Evolutionary conservation across 2,329 filamentous ascomycete species (phyloP), one percentile per base, ranked within the genome.

Genomic region (Dendrostoma leiphaemia): DNA sequence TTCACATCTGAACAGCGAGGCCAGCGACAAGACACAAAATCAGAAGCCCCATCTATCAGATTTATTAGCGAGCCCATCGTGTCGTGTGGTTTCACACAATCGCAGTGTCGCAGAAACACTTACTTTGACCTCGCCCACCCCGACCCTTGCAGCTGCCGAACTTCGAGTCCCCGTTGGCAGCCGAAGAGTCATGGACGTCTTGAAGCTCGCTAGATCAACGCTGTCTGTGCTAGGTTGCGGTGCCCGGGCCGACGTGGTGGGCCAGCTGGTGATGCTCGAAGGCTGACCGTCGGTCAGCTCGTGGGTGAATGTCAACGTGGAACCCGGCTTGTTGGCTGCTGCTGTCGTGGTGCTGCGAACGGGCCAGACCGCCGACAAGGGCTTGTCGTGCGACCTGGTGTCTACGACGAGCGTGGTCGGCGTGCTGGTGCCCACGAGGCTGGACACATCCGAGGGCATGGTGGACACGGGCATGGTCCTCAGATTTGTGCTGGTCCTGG

Each of bases 371-470:
- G 53, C 17, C 10, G 28, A 23, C 37, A 49, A 4, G 37, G 35
- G 12, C 29, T 35, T 44, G 40, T 40, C 10, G 24, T 10, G 19
- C 19, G 29, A 32, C 17, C 3, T 15, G 3, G 54, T 57, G 47
- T 57, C 54, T 6, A 49, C 17, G 17, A 57, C 47, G 28, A 57
- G 48, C 12, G 46, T 54, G 12, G 34, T 37, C 10, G 54, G 54
- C 23, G 48, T 47, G 24, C 46, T 49, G 12, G 54, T 43, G 5
- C 52, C 51, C 29, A 34, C 21, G 4, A 53, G 43, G 26, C 12
- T 41, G 50, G 19, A 41, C 28, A 57, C 26, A 19, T 57, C 51
- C 8, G 46, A 54, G 24, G 54, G 54, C 34, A 57, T 43, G 35
- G 54, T 57, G 17, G 54, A 52, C 3, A 52, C 37, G 0, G 54